Percentiles rank a stretch among this genome's conserved stretches.
These are phyloP conservation scores for Penicillium herquei DNA, from an alignment of 495 filamentous ascomycete genomes.

Conservation along the genomic window DNA sequence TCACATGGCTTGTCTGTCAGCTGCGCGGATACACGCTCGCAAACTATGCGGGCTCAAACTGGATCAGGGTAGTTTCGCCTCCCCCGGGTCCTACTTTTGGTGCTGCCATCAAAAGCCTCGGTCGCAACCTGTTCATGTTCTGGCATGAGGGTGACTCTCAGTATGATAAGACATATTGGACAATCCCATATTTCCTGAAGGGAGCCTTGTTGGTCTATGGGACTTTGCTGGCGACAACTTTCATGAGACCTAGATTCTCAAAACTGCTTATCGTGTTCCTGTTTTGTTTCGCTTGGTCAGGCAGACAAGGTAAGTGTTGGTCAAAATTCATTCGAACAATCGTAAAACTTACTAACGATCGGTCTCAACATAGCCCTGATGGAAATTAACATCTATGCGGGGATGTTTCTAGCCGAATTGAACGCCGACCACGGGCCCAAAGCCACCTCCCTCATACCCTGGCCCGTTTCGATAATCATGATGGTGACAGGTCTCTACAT, in stretches of 20 bases:
- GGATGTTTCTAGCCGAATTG: constrained; percentile 17
- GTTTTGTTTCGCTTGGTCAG: constrained; percentile 13
- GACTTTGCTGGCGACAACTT: constrained; percentile 11
- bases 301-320: constrained; percentile 6
- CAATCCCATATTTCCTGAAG: constrained; percentile 16
- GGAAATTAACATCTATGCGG: constrained; percentile 17
- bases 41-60: constrained; percentile 5
- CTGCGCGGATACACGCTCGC: constrained; percentile 9
- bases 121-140: constrained; percentile 10
- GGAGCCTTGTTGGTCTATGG: constrained; percentile 15
- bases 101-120: constrained; percentile 1
- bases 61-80: constrained; percentile 8
- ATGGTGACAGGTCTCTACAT: constrained; percentile 11
- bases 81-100: constrained; percentile 10
- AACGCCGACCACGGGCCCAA: constrained; percentile 10
- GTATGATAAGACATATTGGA: constrained; percentile 16
- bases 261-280: constrained; percentile 13
- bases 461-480: constrained; percentile 8
- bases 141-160: constrained; percentile 7
- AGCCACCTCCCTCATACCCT: constrained; percentile 9
- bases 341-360: background rate
- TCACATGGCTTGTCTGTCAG: constrained; percentile 13
- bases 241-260: constrained; percentile 2
- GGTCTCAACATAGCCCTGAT: constrained; percentile 9
- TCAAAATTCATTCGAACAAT: background rate